Base-by-base conservation (phyloP, 192 early-diverging fungal genomes). In the Phycomyces nitens region DNA sequence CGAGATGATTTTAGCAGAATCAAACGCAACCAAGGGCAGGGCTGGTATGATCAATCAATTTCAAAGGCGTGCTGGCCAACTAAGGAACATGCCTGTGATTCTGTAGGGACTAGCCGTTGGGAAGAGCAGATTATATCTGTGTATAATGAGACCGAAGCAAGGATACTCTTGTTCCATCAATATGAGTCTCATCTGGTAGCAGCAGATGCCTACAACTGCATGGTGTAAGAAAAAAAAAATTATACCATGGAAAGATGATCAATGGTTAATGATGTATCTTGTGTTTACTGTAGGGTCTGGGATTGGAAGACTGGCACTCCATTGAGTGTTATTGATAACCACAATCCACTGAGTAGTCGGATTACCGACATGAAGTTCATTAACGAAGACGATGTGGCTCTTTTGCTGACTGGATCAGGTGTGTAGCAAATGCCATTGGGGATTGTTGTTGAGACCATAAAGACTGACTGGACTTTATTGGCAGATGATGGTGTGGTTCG, bases 351-450 rank as follows among this genome's bases (percentile, higher is more conserved):
- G 24, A 78, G 82, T 20, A 90, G 87, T 59, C 70, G 83, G 8
- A 86, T 95, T 39, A 85, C 89, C 1, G 82, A 82, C 53, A 64
- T 99, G 68, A 87, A 89, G 47, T 86, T 95, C 61, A 85, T 99
- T 23, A 99, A 99, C 73, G 94, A 96, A 68, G 86, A 94, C 50
- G 93, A 94, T 64, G 73, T 88, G 34, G 85, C 90, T 23, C 74
- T 94, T 77, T 77, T 99, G 62, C 69, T 96, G 58, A 83, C 84
- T n/a, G 92, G 85, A n/a, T 89, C 90, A 68, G 86, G 91, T 90
- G 76, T n/a, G 62, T 42, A 23, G 3, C n/a, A 47, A 38, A n/a
- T 12, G 53, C 1, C n/a, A n/a, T 0, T 16, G 20, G 16, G 3
- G 3, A 9, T 1, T 16, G 18, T 24, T 0, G 5, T 5, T 38